Base-by-base conservation (phyloP, 257 asterid genomes). In the Osmanthus fragrans region DNA sequence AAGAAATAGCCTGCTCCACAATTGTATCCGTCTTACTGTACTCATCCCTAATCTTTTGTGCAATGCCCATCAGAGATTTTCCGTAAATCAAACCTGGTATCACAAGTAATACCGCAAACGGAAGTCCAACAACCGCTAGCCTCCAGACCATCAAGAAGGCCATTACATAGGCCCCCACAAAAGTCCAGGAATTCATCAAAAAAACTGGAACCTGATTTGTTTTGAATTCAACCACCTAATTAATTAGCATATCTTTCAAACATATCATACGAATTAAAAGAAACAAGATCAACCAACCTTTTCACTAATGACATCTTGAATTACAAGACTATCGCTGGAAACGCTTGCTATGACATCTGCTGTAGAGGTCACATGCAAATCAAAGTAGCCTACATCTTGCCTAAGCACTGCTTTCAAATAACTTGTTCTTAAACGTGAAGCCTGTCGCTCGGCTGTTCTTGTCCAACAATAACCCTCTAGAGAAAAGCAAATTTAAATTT, bases 381-480 rank as follows among this genome's bases (percentile, higher is more conserved):
- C 99, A 23, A 95, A 95, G 80, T 93, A 95, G 73, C 98, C 98
- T 0, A 95, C 93, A 66, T 95, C 98, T 85, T 95, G 99, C 84
- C 99, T 89, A 79, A 95, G 80, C 72, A 93, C 97, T 67, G 99
- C 98, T 86, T 89, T 90, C 11, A 95, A 76, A 76, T 95, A 95
- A 37, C 89, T 84, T 15, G 87, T 83, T 76, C 98, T 85, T 70
- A 95, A 58, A 60, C 91, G 84, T 3, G 96, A 90, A 27, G 98
- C 97, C 82, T 93, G 98, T 70, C 98, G 88, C 87, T 91, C 98
- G 10, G 94, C 97, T 23, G 99, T 93, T 85, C 98, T 89, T 69
- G 98, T 90, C 98, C 98, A 95, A 76, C 98, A 95, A 84, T 90
- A 95, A 5, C 97, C 98, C 97, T 95, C 99, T 95, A 68, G 0